Percentiles rank a stretch among this genome's conserved stretches.
Conservation (phyloP, 2,329 filamentous ascomycete species). For the Ophiostoma australiae region DNA sequence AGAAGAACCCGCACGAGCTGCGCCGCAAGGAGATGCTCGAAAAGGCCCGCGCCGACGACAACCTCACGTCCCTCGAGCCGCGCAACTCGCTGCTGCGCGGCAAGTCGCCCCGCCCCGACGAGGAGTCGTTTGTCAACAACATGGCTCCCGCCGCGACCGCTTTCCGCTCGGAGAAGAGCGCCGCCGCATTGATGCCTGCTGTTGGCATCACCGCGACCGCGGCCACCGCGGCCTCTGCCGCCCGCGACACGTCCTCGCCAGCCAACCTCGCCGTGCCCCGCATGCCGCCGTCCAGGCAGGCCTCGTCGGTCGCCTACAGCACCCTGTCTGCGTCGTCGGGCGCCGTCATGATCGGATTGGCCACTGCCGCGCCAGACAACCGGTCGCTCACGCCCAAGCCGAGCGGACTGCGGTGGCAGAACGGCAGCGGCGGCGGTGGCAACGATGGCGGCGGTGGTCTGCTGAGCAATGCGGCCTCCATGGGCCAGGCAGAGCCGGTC, state of each 20-base stretch:
- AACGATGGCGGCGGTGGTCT: neutral
- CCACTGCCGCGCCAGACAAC: neutral
- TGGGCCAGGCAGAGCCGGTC: neutral
- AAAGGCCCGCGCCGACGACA: conserved; percentile 72
- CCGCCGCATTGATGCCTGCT: neutral
- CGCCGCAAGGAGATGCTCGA: conserved; percentile 76
- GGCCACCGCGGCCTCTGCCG: neutral
- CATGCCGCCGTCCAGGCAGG: conserved; percentile 5
- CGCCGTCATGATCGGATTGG: conserved; percentile 9
- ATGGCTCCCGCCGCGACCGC: neutral
- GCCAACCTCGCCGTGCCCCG: neutral
- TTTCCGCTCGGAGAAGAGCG: neutral
- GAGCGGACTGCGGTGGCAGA: neutral
- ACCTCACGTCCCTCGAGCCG: conserved; percentile 79
- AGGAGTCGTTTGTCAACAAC: neutral
- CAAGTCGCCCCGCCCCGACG: conserved; percentile 7
- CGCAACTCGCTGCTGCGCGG: conserved; percentile 71
- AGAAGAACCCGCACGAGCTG: conserved; percentile 84
- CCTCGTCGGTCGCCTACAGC: conserved; percentile 2
- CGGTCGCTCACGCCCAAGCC: conserved; percentile 1
- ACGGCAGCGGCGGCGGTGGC: neutral
- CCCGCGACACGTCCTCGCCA: neutral
- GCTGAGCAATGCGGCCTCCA: neutral
- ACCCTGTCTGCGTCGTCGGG: conserved; percentile 1
- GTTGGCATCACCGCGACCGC: neutral